These are phyloP conservation scores for Megacollybia marginata DNA, from an alignment of 768 basidiomycete species.

Conservation along the genomic window DNA sequence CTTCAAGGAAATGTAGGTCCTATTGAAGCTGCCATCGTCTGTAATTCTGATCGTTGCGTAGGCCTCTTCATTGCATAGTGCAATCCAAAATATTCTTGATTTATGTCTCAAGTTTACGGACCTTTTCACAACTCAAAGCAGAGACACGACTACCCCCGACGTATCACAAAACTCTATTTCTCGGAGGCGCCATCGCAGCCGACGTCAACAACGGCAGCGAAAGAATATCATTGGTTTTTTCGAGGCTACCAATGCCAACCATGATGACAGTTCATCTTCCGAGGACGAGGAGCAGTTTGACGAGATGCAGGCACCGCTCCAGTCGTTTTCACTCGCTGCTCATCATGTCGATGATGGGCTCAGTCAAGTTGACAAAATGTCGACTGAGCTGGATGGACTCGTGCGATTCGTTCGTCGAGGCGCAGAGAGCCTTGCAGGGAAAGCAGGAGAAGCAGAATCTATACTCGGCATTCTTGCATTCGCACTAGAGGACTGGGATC, in stretches of 20 bases:
- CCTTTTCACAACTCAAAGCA: conserved; percentile 52
- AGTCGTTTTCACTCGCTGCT: conserved; percentile 35
- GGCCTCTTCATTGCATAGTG: conserved; percentile 58
- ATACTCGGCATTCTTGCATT: conserved; percentile 71
- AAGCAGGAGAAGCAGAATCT: conserved; percentile 49
- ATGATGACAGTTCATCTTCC: conserved; percentile 4
- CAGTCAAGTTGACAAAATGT: conserved; percentile 53
- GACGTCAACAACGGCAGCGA: conserved; percentile 46
- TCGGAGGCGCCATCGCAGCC: conserved; percentile 55
- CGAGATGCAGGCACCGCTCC: conserved; percentile 20
- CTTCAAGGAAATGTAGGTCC: conserved; percentile 49
- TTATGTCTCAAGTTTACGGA: conserved; percentile 66
- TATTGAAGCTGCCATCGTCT: neutral
- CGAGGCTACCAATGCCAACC: conserved; percentile 13
- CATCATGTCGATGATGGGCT: conserved; percentile 37
- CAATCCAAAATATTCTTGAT: conserved; percentile 65
- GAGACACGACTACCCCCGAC: conserved; percentile 57
- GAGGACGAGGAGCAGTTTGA: conserved; percentile 31
- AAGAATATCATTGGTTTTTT: conserved; percentile 60
- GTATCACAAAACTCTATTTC: conserved; percentile 42
- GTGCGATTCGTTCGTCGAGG: conserved; percentile 64
- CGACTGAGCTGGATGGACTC: conserved; percentile 60
- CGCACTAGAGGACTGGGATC: conserved; percentile 74
- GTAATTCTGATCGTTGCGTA: conserved; percentile 15
- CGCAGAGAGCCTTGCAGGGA: conserved; percentile 61